A percentile compares a stretch with the other conserved stretches of the same genome.
These are phyloP conservation scores for Ocimum tenuiflorum DNA, from an alignment of 257 asterid genomes.

Conservation along the genomic window DNA sequence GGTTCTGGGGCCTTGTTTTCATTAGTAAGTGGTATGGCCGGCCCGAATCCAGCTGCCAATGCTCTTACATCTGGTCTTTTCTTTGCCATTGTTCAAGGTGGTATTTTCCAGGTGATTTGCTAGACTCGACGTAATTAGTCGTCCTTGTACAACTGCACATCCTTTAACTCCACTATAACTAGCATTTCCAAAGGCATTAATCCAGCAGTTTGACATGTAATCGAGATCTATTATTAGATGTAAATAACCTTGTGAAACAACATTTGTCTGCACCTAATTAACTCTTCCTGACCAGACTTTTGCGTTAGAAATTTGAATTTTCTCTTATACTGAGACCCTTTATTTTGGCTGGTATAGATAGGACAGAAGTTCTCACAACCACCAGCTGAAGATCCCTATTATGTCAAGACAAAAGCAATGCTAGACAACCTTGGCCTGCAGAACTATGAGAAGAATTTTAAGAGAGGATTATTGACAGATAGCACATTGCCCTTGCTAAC, in stretches of 20 bases:
- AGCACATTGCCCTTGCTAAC: conserved; percentile 67
- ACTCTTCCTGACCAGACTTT: too few species aligned
- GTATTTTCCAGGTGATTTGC: conserved; percentile 65
- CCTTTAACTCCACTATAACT: not conserved
- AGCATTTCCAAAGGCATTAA: not conserved
- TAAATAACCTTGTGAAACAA: too few species aligned
- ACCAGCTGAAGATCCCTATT: conserved; percentile 61
- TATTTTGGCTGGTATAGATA: conserved; percentile 42
- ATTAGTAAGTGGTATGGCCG: conserved; percentile 78
- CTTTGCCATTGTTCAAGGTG: conserved; percentile 92
- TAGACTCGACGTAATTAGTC: not conserved
- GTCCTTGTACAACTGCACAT: not conserved
- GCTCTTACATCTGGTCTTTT: conserved; percentile 72
- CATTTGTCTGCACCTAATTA: not conserved
- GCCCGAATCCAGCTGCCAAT: conserved; percentile 60
- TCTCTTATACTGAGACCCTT: not conserved
- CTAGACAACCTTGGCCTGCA: conserved; percentile 66
- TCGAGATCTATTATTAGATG: not conserved
- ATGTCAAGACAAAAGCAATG: conserved; percentile 54
- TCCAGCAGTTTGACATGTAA: not conserved
- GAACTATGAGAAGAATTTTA: conserved; percentile 81
- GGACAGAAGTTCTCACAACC: conserved; percentile 79
- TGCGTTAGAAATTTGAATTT: not conserved
- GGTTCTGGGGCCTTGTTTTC: conserved; percentile 91
- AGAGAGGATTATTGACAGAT: conserved; percentile 74